phyloP scores from a whole-genome alignment of 2,329 filamentous ascomycete genomes.

The Penicillium expansum region DNA sequence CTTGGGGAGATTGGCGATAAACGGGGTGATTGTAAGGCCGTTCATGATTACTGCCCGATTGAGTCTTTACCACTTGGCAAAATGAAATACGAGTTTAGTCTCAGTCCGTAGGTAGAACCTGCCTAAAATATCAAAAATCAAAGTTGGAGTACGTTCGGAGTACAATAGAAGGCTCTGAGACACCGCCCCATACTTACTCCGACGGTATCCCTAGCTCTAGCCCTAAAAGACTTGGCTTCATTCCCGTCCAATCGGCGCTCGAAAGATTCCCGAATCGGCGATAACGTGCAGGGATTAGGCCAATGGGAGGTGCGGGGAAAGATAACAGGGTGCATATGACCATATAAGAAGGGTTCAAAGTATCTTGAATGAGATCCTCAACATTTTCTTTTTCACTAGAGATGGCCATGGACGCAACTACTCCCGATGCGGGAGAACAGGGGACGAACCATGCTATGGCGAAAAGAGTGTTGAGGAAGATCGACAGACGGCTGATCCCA shows the following conservation, averaged over 20 bases:
- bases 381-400: neutral
- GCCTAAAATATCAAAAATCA: neutral
- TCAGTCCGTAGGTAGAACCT: neutral
- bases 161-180: neutral
- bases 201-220: neutral
- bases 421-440: constrained; percentile 6
- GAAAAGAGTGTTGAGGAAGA: constrained; percentile 48
- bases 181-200: neutral
- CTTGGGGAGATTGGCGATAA: constrained; percentile 42
- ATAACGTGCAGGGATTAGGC: constrained; percentile 6
- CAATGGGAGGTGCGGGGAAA: constrained; percentile 13
- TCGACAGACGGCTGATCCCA: constrained; percentile 3
- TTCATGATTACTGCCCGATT: constrained; percentile 13
- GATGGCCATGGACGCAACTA: constrained; percentile 3
- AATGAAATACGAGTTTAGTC: neutral
- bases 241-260: neutral
- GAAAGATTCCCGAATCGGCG: neutral
- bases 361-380: neutral
- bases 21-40: constrained; percentile 26
- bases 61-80: neutral
- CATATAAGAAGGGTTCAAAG: neutral
- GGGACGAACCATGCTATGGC: constrained; percentile 10
- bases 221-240: neutral
- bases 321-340: constrained; percentile 14
- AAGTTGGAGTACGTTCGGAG: neutral